These are phyloP conservation scores for Hyaloperonospora arabidopsidis DNA, from an alignment of 352 stramenopile species.

Conservation along the genomic window DNA sequence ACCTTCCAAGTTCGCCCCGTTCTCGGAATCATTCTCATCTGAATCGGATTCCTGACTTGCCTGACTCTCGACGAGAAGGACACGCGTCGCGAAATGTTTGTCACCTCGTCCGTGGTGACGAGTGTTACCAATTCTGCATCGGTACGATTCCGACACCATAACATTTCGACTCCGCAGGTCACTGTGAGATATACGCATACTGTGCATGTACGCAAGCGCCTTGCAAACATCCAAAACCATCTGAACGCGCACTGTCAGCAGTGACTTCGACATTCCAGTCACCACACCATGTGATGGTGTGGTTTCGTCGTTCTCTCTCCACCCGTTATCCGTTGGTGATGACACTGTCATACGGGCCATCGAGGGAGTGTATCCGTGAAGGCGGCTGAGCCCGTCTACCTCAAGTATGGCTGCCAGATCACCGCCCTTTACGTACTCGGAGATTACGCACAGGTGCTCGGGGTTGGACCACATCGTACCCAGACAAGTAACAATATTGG, in stretches of 20 bases:
- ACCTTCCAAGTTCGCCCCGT: slow-evolving; percentile 24
- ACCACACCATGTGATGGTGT: slow-evolving; percentile 4
- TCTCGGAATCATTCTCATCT: slow-evolving; percentile 16
- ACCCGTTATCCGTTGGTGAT: slow-evolving; percentile 1
- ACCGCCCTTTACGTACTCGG: slow-evolving; percentile 53
- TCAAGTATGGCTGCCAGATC: slow-evolving; percentile 55
- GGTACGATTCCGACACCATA: slow-evolving; percentile 44
- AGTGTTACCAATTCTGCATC: slow-evolving; percentile 56
- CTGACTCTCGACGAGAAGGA: slow-evolving; percentile 14
- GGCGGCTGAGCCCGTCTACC: slow-evolving; percentile 32
- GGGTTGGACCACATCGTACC: slow-evolving; percentile 64
- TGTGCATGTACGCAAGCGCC: slow-evolving; percentile 49
- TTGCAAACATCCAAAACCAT: slow-evolving; percentile 52
- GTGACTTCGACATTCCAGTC: slow-evolving; percentile 21
- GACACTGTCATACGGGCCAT: slow-evolving; percentile 6
- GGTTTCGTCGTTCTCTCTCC: slow-evolving; percentile 8
- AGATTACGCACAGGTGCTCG: slow-evolving; percentile 60
- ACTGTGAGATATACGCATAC: slow-evolving; percentile 40
- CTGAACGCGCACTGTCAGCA: slow-evolving; percentile 37
- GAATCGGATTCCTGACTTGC: slow-evolving; percentile 14
- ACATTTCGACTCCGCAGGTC: slow-evolving; percentile 69
- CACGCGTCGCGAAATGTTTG: slow-evolving; percentile 16
- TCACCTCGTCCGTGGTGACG: slow-evolving; percentile 30
- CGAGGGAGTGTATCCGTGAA: slow-evolving; percentile 18
- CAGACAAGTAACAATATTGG: slow-evolving; percentile 56